phyloP scores from a whole-genome alignment of 345 rosid species.

The Passiflora organensis region DNA sequence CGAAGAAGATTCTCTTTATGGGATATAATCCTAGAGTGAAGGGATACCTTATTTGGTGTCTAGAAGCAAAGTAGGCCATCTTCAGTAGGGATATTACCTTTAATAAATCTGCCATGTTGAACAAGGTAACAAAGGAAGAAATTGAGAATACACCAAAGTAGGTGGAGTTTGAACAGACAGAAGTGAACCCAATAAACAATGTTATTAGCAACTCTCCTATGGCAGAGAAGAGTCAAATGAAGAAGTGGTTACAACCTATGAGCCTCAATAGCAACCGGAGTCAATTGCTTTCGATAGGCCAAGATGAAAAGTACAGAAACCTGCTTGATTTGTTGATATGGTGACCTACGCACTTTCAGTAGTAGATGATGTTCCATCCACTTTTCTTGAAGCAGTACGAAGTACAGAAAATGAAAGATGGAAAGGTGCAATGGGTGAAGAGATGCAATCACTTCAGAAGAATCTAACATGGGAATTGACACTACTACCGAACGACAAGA shows the following conservation, averaged over 20 bases:
- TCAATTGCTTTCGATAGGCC: neutral
- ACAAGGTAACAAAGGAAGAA: neutral
- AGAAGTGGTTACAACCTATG: neutral
- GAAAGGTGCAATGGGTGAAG: neutral
- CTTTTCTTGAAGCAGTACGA: neutral
- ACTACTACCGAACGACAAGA: neutral
- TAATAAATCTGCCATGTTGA: neutral
- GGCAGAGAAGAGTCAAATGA: slow-evolving; percentile 2
- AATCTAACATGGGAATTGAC: neutral
- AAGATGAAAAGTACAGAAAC: neutral
- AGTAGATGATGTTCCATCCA: neutral
- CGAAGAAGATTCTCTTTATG: neutral
- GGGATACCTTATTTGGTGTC: neutral
- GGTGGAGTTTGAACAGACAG: neutral
- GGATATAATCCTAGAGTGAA: neutral
- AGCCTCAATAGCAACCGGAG: neutral
- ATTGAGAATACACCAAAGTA: neutral
- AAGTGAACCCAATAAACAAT: neutral
- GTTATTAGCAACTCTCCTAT: neutral
- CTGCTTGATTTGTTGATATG: neutral
- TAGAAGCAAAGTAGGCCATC: neutral
- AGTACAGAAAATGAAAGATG: neutral
- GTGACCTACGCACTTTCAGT: neutral
- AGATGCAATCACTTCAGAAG: neutral
- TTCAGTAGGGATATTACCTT: neutral